These are phyloP conservation scores for Dictyostelium firmibasis DNA, from an alignment of 78 protist species.

Conservation along the genomic window DNA sequence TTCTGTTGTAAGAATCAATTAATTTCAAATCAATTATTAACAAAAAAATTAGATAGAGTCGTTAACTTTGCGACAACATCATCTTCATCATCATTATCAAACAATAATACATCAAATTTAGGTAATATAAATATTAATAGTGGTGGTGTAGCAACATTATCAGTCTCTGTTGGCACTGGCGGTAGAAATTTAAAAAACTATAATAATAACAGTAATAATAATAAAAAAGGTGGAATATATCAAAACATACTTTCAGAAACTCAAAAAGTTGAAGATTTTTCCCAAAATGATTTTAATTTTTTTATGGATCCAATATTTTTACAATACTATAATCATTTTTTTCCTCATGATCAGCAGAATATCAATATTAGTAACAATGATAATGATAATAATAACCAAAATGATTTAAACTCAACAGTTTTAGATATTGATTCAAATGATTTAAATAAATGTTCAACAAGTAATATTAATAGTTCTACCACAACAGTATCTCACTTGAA, in stretches of 20 bases:
- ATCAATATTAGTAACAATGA: background rate
- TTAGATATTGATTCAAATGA: background rate
- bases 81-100: background rate
- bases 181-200: background rate
- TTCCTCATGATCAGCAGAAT: background rate
- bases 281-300: background rate
- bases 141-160: constrained; percentile 2
- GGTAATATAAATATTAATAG: background rate
- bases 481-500: background rate
- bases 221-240: background rate
- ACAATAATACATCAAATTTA: background rate
- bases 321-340: background rate
- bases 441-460: background rate
- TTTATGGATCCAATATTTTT: constrained; percentile 20
- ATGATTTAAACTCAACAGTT: background rate
- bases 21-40: background rate
- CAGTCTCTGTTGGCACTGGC: background rate
- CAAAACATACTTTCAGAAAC: background rate
- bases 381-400: background rate
- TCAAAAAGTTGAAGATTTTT: background rate
- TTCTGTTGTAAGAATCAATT: background rate
- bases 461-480: background rate
- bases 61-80: background rate
- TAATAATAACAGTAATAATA: background rate
- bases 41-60: background rate